Conservation (phyloP, 2,329 filamentous ascomycete species). For the Colletotrichum spinosum region DNA sequence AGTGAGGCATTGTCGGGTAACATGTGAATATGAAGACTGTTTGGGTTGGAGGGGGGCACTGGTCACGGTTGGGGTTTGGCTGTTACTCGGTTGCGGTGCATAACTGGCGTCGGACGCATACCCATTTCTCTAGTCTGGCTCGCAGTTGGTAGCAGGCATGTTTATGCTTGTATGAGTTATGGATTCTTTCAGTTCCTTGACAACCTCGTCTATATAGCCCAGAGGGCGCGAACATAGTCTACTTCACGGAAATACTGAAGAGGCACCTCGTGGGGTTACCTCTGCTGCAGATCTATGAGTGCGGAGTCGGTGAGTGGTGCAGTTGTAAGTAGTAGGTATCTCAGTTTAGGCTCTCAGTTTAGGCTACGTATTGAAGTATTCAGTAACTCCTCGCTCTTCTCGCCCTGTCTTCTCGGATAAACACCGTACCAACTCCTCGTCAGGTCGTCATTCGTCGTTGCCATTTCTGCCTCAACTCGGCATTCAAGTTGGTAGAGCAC, state of each 20-base stretch:
- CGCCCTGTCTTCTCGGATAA: too few species aligned
- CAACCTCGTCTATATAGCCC: conserved; percentile 29
- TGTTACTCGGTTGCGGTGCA: conserved; percentile 41
- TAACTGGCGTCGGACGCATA: conserved; percentile 51
- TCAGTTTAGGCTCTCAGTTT: neutral
- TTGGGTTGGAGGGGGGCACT: conserved; percentile 7
- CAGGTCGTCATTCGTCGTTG: too few species aligned
- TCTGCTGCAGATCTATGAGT: too few species aligned
- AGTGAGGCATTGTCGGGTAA: conserved; percentile 12
- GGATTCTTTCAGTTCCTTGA: conserved; percentile 28
- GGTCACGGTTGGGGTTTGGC: conserved; percentile 24
- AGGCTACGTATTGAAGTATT: too few species aligned
- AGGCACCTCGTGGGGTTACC: neutral
- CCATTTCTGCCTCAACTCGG: too few species aligned
- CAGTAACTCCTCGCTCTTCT: too few species aligned
- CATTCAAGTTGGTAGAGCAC: too few species aligned
- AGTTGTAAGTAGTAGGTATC: neutral
- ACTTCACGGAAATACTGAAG: conserved; percentile 33
- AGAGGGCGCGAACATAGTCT: conserved; percentile 29
- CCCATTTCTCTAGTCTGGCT: conserved; percentile 40
- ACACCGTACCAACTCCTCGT: too few species aligned
- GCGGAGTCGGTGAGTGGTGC: neutral
- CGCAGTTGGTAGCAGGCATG: conserved; percentile 47
- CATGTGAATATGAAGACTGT: conserved; percentile 31
- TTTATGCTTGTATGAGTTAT: conserved; percentile 44